These are phyloP conservation scores for Pestalotiopsis sp. DNA, from an alignment of 2,329 filamentous ascomycete species.

Conservation along the genomic window DNA sequence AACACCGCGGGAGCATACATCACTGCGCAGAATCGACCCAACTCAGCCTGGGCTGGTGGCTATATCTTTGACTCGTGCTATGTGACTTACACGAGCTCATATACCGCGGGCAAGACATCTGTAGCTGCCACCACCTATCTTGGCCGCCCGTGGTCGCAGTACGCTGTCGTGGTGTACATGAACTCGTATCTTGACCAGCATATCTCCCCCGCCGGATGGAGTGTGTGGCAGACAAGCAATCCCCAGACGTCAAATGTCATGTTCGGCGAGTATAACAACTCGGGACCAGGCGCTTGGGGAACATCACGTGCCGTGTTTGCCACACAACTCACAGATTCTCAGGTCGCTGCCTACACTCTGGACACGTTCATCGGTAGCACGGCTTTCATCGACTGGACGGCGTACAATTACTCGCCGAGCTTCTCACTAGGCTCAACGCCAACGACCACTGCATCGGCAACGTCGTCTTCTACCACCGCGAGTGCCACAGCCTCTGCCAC, in stretches of 20 bases:
- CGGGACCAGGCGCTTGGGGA: slow-evolving; percentile 56
- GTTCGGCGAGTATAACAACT: slow-evolving; percentile 63
- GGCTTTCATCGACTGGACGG: slow-evolving; percentile 43
- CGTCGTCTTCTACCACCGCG: slow-evolving; percentile 23
- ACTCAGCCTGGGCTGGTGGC: slow-evolving; percentile 30
- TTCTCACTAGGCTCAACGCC: slow-evolving; percentile 26
- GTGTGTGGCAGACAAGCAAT: slow-evolving; percentile 32
- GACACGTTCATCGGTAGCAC: slow-evolving; percentile 41
- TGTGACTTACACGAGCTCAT: slow-evolving; percentile 23
- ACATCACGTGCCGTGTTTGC: slow-evolving; percentile 46
- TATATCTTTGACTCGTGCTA: slow-evolving; percentile 35
- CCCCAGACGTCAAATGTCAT: slow-evolving; percentile 43
- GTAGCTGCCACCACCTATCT: slow-evolving; percentile 21
- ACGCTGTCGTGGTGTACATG: slow-evolving; percentile 35
- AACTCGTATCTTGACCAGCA: slow-evolving; percentile 37
- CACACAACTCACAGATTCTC: slow-evolving; percentile 35
- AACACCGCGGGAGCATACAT: slow-evolving; percentile 36
- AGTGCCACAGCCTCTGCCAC: slow-evolving; percentile 30
- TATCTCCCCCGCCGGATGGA: slow-evolving; percentile 35
- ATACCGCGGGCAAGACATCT: slow-evolving; percentile 22
- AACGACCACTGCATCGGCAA: slow-evolving; percentile 24
- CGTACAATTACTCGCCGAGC: slow-evolving; percentile 40
- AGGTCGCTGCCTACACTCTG: slow-evolving; percentile 38
- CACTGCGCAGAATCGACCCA: slow-evolving; percentile 34
- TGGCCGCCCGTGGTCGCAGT: slow-evolving; percentile 27